phyloP scores from a whole-genome alignment of 1,139 yeast genomes.

The Candida sojae region DNA sequence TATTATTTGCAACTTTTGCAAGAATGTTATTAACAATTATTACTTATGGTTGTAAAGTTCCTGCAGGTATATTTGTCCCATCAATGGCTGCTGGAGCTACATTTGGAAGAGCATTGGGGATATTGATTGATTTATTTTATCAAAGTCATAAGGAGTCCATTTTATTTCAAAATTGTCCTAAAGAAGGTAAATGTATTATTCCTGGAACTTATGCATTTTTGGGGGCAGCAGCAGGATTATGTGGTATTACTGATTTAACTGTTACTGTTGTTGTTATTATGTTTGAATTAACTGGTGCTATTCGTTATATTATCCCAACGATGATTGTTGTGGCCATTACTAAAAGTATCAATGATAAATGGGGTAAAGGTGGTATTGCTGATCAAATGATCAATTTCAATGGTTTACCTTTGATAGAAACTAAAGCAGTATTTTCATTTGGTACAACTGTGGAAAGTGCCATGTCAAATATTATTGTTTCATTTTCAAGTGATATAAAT shows the following conservation, averaged over 20 bases:
- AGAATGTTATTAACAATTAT: slow-evolving; percentile 73
- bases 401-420: slow-evolving; percentile 84
- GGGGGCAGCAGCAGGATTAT: slow-evolving; percentile 96
- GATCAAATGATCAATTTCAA: slow-evolving; percentile 91
- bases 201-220: slow-evolving; percentile 94
- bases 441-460: slow-evolving; percentile 60
- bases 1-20: slow-evolving; percentile 70
- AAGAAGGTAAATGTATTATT: slow-evolving; percentile 59
- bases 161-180: slow-evolving; percentile 51
- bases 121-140: slow-evolving; percentile 61
- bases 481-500: slow-evolving; percentile 43
- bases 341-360: slow-evolving; percentile 68
- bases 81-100: slow-evolving; percentile 97
- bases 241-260: slow-evolving; percentile 91
- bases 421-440: slow-evolving; percentile 65
- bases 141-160: slow-evolving; percentile 39
- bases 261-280: slow-evolving; percentile 92
- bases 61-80: slow-evolving; percentile 96
- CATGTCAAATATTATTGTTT: slow-evolving; percentile 59
- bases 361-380: slow-evolving; percentile 87
- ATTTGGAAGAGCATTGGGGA: slow-evolving; percentile 84
- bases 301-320: slow-evolving; percentile 85
- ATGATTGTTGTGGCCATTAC: slow-evolving; percentile 97
- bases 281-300: slow-evolving; percentile 95
- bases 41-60: slow-evolving; percentile 90